Evolutionary conservation across 2,329 filamentous ascomycete species (phyloP).

Genomic region (Rutstroemia sp.): DNA sequence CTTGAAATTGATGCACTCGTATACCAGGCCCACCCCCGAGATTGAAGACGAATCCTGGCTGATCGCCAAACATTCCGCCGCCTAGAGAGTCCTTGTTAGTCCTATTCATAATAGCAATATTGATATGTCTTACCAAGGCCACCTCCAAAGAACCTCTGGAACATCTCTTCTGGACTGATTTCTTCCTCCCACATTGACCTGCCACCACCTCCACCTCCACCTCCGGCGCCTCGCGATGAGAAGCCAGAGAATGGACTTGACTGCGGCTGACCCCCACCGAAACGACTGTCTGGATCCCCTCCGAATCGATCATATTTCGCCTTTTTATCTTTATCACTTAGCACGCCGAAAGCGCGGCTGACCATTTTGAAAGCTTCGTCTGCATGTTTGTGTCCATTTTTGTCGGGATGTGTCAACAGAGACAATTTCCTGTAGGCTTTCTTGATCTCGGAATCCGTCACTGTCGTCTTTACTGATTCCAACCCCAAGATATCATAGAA

Average conservation of each 20-base stretch:
- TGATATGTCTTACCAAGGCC: slow-evolving; percentile 40
- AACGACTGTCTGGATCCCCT: slow-evolving; percentile 85
- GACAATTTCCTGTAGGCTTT: slow-evolving; percentile 96
- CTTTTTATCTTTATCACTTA: slow-evolving; percentile 91
- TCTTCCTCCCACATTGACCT: slow-evolving; percentile 75
- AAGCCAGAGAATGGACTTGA: slow-evolving; percentile 54
- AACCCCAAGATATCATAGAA: slow-evolving; percentile 94
- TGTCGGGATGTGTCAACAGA: slow-evolving; percentile 93
- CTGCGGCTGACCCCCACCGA: slow-evolving; percentile 53
- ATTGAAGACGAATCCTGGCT: slow-evolving; percentile 91
- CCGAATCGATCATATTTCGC: slow-evolving; percentile 82
- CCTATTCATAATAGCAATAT: not conserved
- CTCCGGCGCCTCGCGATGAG: slow-evolving; percentile 34
- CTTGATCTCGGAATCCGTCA: slow-evolving; percentile 81
- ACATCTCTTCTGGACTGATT: slow-evolving; percentile 93
- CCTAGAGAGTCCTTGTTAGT: slow-evolving; percentile 14
- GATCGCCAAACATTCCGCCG: slow-evolving; percentile 59
- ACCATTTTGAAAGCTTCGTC: slow-evolving; percentile 99
- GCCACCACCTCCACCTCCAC: slow-evolving; percentile 37
- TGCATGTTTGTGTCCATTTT: slow-evolving; percentile 91
- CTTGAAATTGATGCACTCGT: slow-evolving; percentile 92
- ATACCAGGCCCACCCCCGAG: slow-evolving; percentile 87
- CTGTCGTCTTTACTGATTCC: slow-evolving; percentile 53
- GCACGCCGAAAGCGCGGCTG: slow-evolving; percentile 81
- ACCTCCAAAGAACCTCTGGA: slow-evolving; percentile 85